Base-by-base conservation (phyloP, 495 filamentous ascomycete genomes). In the Lineolata rhizophorae region DNA sequence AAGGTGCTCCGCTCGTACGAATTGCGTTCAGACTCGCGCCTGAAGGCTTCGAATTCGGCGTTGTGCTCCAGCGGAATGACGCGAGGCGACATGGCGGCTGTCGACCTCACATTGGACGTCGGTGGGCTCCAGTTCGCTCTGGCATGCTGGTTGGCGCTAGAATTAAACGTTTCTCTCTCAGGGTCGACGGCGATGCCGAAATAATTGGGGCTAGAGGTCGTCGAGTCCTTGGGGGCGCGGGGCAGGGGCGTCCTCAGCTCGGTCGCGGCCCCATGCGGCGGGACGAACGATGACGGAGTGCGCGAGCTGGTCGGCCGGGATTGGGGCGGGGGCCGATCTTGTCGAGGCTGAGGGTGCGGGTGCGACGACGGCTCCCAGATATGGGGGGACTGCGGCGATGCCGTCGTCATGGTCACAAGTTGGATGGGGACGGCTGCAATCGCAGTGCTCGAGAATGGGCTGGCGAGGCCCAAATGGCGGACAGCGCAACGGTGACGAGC, bases 41-140 rank as follows among this genome's bases (percentile, higher is more conserved):
- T 56, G 43, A 91, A 76, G 3, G 72, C 70, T 35, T 84, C 77
- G 34, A 76, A 77, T n/a, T 75, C 67, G 2, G 70, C 63, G 35
- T 85, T 77, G 30, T 75, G 67, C 35, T 84, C 69, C 17, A 76
- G 48, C 0, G 73, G 61, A 5, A 85, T 56, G 27, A 69, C 56
- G 36, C 66, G 70, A 14, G 81, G 78, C 32, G 79, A 72, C 4
- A 64, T 55, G 9, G 71, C 64, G 13, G 67, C 65, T 21, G 67
- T 72, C 3, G 76, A 73, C 36, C 70, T 70, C 20, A 78, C 56
- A 25, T 67, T 70, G 3, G 76, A 70, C 6, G 68, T 62, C 9
- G 69, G 61, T 15, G 73, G 59, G 36, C 73, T 76, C 72, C 75
- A 83, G 53, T 75, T 74, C 40, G 69, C 65, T 35, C 64, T 65